Conservation (phyloP, 2,329 filamentous ascomycete species). For the Fusarium protoensiforme region DNA sequence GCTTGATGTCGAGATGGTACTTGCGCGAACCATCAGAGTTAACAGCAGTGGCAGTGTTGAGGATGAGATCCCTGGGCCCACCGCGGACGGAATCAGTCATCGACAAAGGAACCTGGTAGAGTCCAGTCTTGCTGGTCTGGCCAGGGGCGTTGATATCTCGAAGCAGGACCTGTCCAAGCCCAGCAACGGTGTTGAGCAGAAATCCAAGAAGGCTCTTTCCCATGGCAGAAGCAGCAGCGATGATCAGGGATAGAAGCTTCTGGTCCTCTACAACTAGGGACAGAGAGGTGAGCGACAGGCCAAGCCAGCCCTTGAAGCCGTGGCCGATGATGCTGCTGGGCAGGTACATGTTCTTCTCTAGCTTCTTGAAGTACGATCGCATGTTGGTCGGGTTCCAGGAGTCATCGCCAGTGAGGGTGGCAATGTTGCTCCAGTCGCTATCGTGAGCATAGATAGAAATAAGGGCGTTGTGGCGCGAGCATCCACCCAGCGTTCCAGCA, state of each 20-base stretch:
- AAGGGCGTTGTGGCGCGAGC: constrained; percentile 51
- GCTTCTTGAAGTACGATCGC: constrained; percentile 52
- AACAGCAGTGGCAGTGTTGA: constrained; percentile 44
- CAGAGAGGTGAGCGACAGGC: constrained; percentile 29
- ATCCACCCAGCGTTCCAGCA: constrained; percentile 56
- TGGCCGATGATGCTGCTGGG: constrained; percentile 52
- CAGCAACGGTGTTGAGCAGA: constrained; percentile 32
- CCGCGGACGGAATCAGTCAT: constrained; percentile 63
- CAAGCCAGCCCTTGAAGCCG: constrained; percentile 55
- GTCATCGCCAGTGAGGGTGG: constrained; percentile 54
- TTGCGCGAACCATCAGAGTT: constrained; percentile 40
- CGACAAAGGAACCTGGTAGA: constrained; percentile 69
- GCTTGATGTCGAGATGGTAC: constrained; percentile 44
- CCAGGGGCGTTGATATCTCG: constrained; percentile 43
- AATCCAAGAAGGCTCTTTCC: constrained; percentile 35
- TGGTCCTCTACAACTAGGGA: constrained; percentile 42
- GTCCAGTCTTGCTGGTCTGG: constrained; percentile 30
- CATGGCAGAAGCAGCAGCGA: constrained; percentile 42
- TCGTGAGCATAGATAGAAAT: constrained; percentile 53
- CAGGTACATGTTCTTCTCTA: constrained; percentile 58
- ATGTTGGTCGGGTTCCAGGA: constrained; percentile 56
- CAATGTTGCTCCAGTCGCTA: constrained; percentile 55
- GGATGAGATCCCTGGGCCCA: constrained; percentile 66
- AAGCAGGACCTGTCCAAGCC: constrained; percentile 41
- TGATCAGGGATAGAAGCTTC: constrained; percentile 43